Conservation (phyloP, 2,329 filamentous ascomycete species). For the Colletotrichum lentis region DNA sequence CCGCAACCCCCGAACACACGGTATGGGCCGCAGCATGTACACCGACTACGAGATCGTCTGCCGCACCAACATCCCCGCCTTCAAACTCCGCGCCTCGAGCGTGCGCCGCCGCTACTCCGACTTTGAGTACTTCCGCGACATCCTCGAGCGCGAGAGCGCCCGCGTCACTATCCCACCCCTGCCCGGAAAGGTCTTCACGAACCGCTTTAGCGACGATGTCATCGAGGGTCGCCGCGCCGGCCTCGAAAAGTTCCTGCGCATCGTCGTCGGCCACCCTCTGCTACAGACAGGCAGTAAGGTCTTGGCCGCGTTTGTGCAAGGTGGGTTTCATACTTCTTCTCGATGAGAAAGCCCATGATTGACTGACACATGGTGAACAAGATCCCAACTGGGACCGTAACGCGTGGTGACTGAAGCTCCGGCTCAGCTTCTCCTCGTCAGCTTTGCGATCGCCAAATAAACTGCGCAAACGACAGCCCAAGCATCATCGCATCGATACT, state of each 20-base stretch:
- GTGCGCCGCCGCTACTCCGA: conserved; percentile 96
- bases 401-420: conserved; percentile 71
- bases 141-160: conserved; percentile 92
- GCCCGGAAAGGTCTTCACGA: conserved; percentile 97
- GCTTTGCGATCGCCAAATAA: conserved; percentile 32
- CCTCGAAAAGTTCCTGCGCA: conserved; percentile 94
- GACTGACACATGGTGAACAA: conserved; percentile 44
- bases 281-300: conserved; percentile 98
- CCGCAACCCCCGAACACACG: conserved; percentile 90
- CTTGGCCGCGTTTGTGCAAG: conserved; percentile 94
- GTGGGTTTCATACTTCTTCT: conserved; percentile 54
- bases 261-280: conserved; percentile 94
- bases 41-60: conserved; percentile 99
- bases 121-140: conserved; percentile 98
- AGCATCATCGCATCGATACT: conserved; percentile 29
- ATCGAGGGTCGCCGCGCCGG: conserved; percentile 94
- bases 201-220: conserved; percentile 96
- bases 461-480: conserved; percentile 34
- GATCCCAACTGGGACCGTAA: conserved; percentile 92
- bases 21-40: conserved; percentile 95
- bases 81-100: conserved; percentile 89
- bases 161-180: conserved; percentile 95
- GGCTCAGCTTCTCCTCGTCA: conserved; percentile 30
- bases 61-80: conserved; percentile 97
- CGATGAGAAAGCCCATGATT: not conserved